A percentile compares a stretch with the other conserved stretches of the same genome.
These are phyloP conservation scores for Rhynchospora tenuis DNA, from an alignment of 176 grass and related monocot species.

Conservation along the genomic window DNA sequence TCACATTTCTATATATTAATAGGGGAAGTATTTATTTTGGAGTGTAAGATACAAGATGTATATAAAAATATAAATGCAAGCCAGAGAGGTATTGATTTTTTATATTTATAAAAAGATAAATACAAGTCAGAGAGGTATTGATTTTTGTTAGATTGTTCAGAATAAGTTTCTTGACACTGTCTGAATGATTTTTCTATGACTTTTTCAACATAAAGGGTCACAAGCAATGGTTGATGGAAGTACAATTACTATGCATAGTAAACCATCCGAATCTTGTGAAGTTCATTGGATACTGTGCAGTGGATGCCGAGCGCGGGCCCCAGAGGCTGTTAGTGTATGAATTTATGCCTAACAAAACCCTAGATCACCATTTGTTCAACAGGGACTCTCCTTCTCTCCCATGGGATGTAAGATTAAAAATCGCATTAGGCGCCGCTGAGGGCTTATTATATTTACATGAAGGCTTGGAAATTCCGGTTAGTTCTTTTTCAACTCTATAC, in stretches of 20 bases:
- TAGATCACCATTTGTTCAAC: slow-evolving; percentile 46
- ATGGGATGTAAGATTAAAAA: slow-evolving; percentile 23
- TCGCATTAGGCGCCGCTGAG: slow-evolving; percentile 31
- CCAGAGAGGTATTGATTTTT: neutral
- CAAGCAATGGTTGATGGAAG: slow-evolving; percentile 48
- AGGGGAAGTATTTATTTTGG: neutral
- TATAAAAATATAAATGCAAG: neutral
- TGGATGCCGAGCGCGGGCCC: slow-evolving; percentile 21
- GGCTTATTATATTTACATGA: slow-evolving; percentile 33
- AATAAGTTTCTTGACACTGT: neutral
- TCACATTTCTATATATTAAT: neutral
- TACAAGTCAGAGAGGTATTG: neutral
- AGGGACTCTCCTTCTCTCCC: slow-evolving; percentile 31
- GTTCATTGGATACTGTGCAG: slow-evolving; percentile 37
- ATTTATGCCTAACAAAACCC: slow-evolving; percentile 40
- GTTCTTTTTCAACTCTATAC: neutral
- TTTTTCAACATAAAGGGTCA: slow-evolving; percentile 25
- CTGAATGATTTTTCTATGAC: neutral
- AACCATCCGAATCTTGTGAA: slow-evolving; percentile 46
- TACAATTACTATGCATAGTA: slow-evolving; percentile 37
- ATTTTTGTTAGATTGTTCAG: neutral
- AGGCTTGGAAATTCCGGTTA: slow-evolving; percentile 34
- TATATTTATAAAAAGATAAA: too few relatives aligned
- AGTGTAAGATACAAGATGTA: neutral
- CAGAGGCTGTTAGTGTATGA: slow-evolving; percentile 40